Percentiles rank a stretch among this genome's conserved stretches.
phyloP scores from a whole-genome alignment of 371 early-diverging fungal genomes.

The Mortierella sp. region DNA sequence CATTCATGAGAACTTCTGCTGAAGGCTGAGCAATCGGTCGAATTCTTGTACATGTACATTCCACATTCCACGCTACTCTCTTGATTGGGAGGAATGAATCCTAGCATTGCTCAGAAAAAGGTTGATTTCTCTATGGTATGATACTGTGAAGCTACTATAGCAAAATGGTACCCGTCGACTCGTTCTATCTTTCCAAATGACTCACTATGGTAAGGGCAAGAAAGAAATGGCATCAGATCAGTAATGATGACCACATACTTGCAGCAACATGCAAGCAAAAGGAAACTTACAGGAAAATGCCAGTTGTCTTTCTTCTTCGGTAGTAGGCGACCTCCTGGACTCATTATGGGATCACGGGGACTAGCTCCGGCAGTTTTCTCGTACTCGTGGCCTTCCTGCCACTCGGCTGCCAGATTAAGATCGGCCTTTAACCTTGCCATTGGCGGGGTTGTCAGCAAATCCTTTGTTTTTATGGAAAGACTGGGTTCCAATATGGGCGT shows the following conservation, averaged over 20 bases:
- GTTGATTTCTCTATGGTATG: too few relatives aligned
- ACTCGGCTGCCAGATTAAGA: slow-evolving; percentile 13
- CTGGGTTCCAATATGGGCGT: background rate
- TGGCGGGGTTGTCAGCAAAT: slow-evolving; percentile 30
- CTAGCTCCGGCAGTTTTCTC: slow-evolving; percentile 47
- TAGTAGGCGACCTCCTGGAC: slow-evolving; percentile 46
- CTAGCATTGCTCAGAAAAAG: too few relatives aligned
- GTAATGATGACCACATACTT: background rate
- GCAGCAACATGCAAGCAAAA: background rate
- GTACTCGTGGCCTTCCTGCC: slow-evolving; percentile 52
- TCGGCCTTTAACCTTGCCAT: slow-evolving; percentile 27
- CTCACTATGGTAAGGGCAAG: too few relatives aligned
- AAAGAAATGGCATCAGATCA: too few relatives aligned
- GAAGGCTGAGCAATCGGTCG: too few relatives aligned
- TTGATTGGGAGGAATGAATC: too few relatives aligned
- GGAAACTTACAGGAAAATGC: slow-evolving; percentile 43
- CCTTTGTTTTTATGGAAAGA: slow-evolving; percentile 38
- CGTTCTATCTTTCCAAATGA: too few relatives aligned
- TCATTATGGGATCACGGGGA: slow-evolving; percentile 48
- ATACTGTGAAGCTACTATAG: too few relatives aligned
- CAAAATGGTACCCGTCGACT: too few relatives aligned
- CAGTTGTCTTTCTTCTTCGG: slow-evolving; percentile 44
- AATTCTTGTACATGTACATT: background rate
- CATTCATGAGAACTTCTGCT: too few relatives aligned
- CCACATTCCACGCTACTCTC: background rate